phyloP scores from a whole-genome alignment of 495 filamentous ascomycete genomes.

The Acidiella bohemica region DNA sequence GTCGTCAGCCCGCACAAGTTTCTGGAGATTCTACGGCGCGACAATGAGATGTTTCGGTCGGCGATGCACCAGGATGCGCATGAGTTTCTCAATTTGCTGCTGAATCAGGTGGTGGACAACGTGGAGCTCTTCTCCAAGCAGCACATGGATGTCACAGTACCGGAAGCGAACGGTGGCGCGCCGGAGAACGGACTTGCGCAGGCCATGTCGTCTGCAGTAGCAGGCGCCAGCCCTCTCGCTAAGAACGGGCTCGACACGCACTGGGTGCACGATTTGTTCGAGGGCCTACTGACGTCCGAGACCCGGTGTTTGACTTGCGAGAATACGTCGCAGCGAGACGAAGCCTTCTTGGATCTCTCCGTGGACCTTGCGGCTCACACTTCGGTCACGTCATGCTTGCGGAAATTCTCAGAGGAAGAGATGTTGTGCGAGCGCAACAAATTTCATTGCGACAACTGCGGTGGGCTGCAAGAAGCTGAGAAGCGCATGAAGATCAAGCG shows the following conservation, averaged over 20 bases:
- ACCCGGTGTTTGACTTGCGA: slow-evolving; percentile 95
- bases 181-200: slow-evolving; percentile 26
- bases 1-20: slow-evolving; percentile 90
- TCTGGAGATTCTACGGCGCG: slow-evolving; percentile 77
- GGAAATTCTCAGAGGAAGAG: slow-evolving; percentile 93
- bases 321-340: slow-evolving; percentile 85
- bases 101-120: slow-evolving; percentile 93
- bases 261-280: slow-evolving; percentile 97
- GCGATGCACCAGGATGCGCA: slow-evolving; percentile 98
- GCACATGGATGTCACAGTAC: slow-evolving; percentile 10
- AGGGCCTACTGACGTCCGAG: slow-evolving; percentile 87
- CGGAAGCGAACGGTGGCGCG: slow-evolving; percentile 29
- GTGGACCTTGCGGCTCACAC: slow-evolving; percentile 93
- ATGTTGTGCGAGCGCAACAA: slow-evolving; percentile 99
- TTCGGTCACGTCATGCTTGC: slow-evolving; percentile 86
- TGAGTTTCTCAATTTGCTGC: slow-evolving; percentile 83
- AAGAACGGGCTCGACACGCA: slow-evolving; percentile 28
- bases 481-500: slow-evolving; percentile 99
- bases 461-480: slow-evolving; percentile 91
- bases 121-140: slow-evolving; percentile 69
- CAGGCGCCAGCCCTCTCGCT: slow-evolving; percentile 6
- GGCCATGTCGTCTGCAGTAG: slow-evolving; percentile 15
- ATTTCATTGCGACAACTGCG: slow-evolving; percentile 95
- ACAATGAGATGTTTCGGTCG: slow-evolving; percentile 94
- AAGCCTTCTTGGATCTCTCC: slow-evolving; percentile 88